Percentiles rank a stretch among this genome's conserved stretches.
Evolutionary conservation across 2,329 filamentous ascomycete species (phyloP).

Genomic region (Rhynchosporium graminicola): DNA sequence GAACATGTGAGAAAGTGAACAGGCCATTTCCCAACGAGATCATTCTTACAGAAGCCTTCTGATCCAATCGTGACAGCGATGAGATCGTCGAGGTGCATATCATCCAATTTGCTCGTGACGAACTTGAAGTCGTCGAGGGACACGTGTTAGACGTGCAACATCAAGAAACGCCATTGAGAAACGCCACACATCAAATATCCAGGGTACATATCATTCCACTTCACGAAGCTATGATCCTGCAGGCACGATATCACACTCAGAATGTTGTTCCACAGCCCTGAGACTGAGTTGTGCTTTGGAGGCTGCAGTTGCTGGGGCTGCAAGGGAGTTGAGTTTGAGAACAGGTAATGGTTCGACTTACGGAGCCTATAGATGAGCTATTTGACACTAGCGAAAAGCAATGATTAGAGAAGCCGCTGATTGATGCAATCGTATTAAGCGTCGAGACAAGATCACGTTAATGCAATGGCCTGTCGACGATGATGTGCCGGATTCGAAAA

Average conservation of each 20-base stretch:
- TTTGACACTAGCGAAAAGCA: conserved; percentile 29
- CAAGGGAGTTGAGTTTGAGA: conserved; percentile 18
- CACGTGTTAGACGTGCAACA: conserved; percentile 8
- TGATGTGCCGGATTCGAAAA: conserved; percentile 7
- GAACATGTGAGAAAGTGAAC: conserved; percentile 32
- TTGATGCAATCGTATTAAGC: conserved; percentile 25
- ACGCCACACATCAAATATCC: conserved; percentile 30
- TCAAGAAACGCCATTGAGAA: conserved; percentile 31
- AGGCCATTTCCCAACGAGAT: conserved; percentile 32
- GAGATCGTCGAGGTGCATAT: conserved; percentile 14
- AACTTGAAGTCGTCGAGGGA: conserved; percentile 18
- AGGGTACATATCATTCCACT: conserved; percentile 27
- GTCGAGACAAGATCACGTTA: conserved; percentile 28
- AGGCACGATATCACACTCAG: conserved; percentile 31
- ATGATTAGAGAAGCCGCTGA: conserved; percentile 27
- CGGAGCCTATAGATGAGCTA: conserved; percentile 29
- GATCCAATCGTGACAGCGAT: too few relatives aligned
- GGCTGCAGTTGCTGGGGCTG: conserved; percentile 10
- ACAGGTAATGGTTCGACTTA: conserved; percentile 13
- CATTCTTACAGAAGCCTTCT: conserved; percentile 12
- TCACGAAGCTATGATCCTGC: conserved; percentile 27
- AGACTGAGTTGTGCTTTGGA: conserved; percentile 28
- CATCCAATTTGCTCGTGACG: too few relatives aligned
- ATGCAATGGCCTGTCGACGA: not conserved
- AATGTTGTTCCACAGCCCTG: conserved; percentile 29